Evolutionary conservation across 2,329 filamentous ascomycete genomes (phyloP), one percentile per base, ranked within the genome.

Genomic region (Trichoderma sp.): DNA sequence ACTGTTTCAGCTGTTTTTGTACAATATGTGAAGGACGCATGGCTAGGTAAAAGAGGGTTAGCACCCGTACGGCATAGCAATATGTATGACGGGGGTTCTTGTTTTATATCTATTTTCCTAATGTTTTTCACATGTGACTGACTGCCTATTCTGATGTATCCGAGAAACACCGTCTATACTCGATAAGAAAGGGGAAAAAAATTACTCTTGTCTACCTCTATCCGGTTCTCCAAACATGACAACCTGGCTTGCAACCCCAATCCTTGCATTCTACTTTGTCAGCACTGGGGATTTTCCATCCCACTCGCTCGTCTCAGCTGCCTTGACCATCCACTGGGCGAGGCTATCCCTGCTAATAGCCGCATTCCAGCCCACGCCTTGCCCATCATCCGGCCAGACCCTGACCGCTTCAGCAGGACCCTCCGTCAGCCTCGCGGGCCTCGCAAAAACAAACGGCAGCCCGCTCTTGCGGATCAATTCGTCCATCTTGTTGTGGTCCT

Each of bases 401-500:
- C 77, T 82, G 31, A 85, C 76, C 2, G 74, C 69, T 66, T 69
- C 72, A 1, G 74, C 74, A 4, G 79, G 78, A 0, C 78, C 82
- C 2, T 82, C 81, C 2, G 78, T 77, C 70, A 86, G 74, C 64
- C 83, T 80, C 1, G 77, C 75, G 4, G 84, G 82, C 2, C 83
- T 77, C 5, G 82, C 82, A n/a, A 86, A 63, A 3, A 85, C 82
- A 73, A 75, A 76, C 2, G 69, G 67, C n/a, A 75, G 49, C 0
- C 72, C 71, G 37, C 75, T 76, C 21, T 72, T 64, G 4, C 79
- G 79, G 0, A 85, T 76, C 72, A 83, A 77, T 14, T 72, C 68
- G 47, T 86, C 84, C 43, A 85, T 80, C 37, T 77, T 75, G 60
- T 82, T 78, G 70, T 87, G 86, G 68, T 87, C 86, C 1, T 81